phyloP scores from a whole-genome alignment of 2,329 filamentous ascomycete species.

The Rasamsonia emersonii region DNA sequence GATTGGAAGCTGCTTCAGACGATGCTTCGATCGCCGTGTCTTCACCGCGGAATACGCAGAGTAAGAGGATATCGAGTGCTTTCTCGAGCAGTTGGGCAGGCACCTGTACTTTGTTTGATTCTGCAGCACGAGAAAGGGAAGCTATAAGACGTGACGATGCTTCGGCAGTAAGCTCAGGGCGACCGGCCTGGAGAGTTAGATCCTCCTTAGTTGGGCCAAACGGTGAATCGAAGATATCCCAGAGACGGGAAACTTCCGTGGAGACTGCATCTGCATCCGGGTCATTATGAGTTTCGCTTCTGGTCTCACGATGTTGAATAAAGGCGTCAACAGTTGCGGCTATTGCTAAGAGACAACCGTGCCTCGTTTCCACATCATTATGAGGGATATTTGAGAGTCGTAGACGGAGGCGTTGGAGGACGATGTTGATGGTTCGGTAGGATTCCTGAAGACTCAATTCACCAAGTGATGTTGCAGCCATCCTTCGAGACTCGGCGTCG shows the following conservation, averaged over 20 bases:
- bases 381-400: conserved; percentile 29
- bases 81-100: conserved; percentile 16
- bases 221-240: conserved; percentile 29
- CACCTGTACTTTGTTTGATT: conserved; percentile 4
- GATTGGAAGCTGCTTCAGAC: conserved; percentile 29
- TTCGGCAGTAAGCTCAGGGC: conserved; percentile 36
- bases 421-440: conserved; percentile 21
- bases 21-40: conserved; percentile 33
- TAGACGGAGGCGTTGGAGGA: conserved; percentile 24
- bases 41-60: conserved; percentile 32
- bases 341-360: conserved; percentile 36
- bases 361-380: conserved; percentile 34
- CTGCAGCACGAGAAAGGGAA: conserved; percentile 26
- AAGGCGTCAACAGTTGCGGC: conserved; percentile 30
- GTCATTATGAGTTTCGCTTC: conserved; percentile 12
- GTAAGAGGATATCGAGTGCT: conserved; percentile 25
- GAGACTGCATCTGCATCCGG: conserved; percentile 19
- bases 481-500: conserved; percentile 64
- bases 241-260: conserved; percentile 22
- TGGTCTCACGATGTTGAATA: conserved; percentile 12
- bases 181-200: conserved; percentile 29
- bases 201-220: conserved; percentile 28
- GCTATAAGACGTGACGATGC: conserved; percentile 30
- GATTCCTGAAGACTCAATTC: conserved; percentile 25
- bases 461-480: conserved; percentile 63